Evolutionary conservation across 2,329 filamentous ascomycete genomes (phyloP).

Genomic region (Scedosporium boydii): DNA sequence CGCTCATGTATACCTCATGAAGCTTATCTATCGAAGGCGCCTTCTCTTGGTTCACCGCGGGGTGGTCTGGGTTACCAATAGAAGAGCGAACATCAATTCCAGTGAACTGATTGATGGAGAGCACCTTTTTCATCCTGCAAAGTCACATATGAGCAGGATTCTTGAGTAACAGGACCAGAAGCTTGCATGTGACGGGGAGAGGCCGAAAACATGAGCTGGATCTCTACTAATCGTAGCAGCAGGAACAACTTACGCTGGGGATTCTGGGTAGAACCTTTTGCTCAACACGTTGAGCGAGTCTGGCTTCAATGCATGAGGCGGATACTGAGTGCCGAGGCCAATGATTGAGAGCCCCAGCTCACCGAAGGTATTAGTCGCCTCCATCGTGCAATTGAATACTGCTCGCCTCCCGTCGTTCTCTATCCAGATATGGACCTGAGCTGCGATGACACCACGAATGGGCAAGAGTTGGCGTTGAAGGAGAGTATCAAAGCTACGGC

Average conservation of each 20-base stretch:
- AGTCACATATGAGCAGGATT: background rate
- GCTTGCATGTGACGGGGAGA: background rate
- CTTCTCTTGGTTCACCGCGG: constrained; percentile 45
- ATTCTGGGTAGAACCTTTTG: constrained; percentile 48
- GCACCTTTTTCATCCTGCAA: constrained; percentile 50
- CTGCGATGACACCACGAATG: no score
- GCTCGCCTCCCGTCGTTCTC: background rate
- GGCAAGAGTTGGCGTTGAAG: background rate
- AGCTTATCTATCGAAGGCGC: constrained; percentile 44
- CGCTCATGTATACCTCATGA: constrained; percentile 43
- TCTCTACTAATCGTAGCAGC: background rate
- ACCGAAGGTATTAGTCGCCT: constrained; percentile 29
- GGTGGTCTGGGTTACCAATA: constrained; percentile 51
- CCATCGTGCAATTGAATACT: constrained; percentile 21
- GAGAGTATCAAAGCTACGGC: background rate
- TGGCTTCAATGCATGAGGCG: constrained; percentile 42
- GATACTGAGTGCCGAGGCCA: constrained; percentile 51
- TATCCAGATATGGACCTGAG: background rate
- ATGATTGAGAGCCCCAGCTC: constrained; percentile 51
- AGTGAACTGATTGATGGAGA: constrained; percentile 54
- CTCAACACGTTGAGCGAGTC: constrained; percentile 41
- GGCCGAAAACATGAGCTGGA: background rate
- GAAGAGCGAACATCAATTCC: constrained; percentile 56
- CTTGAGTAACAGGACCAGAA: background rate
- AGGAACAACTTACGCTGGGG: constrained; percentile 40